phyloP scores from a whole-genome alignment of 768 basidiomycete genomes.

The Mycena rosella region DNA sequence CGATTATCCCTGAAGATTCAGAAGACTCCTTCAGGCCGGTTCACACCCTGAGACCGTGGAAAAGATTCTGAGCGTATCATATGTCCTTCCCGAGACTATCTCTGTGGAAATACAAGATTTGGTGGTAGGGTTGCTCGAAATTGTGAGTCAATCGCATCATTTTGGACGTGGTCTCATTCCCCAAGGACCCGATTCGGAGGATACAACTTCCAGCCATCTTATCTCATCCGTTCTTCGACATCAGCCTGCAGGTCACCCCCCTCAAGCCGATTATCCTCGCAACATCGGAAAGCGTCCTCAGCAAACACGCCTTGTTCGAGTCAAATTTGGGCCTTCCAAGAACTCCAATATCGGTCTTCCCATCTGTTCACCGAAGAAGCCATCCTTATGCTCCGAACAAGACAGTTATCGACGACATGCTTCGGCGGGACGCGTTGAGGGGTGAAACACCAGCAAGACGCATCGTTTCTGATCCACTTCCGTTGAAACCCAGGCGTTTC shows the following conservation, averaged over 20 bases:
- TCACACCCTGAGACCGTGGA: slow-evolving; percentile 37
- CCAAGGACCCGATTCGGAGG: slow-evolving; percentile 45
- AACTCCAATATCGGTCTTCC: background rate
- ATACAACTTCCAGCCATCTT: slow-evolving; percentile 42
- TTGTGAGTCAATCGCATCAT: slow-evolving; percentile 38
- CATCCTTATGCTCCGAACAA: slow-evolving; percentile 27
- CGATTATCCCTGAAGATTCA: slow-evolving; percentile 14
- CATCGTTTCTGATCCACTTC: slow-evolving; percentile 50
- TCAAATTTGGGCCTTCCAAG: slow-evolving; percentile 20
- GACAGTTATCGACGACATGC: slow-evolving; percentile 37
- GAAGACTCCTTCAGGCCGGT: slow-evolving; percentile 34
- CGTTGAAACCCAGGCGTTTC: slow-evolving; percentile 22
- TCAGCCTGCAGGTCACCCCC: slow-evolving; percentile 30
- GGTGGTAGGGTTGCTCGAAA: slow-evolving; percentile 43
- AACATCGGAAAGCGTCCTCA: slow-evolving; percentile 23
- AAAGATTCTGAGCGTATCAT: slow-evolving; percentile 41
- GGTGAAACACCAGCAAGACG: slow-evolving; percentile 42
- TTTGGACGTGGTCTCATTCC: slow-evolving; percentile 15
- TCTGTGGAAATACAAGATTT: slow-evolving; percentile 45
- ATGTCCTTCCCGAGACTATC: slow-evolving; percentile 41
- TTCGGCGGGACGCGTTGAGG: slow-evolving; percentile 37
- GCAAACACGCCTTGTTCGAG: slow-evolving; percentile 33
- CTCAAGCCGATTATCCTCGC: slow-evolving; percentile 18
- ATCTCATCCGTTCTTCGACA: slow-evolving; percentile 49
- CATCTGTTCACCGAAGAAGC: slow-evolving; percentile 8